Conservation (phyloP, 2,329 filamentous ascomycete species). For the Penicillium brasilianum region DNA sequence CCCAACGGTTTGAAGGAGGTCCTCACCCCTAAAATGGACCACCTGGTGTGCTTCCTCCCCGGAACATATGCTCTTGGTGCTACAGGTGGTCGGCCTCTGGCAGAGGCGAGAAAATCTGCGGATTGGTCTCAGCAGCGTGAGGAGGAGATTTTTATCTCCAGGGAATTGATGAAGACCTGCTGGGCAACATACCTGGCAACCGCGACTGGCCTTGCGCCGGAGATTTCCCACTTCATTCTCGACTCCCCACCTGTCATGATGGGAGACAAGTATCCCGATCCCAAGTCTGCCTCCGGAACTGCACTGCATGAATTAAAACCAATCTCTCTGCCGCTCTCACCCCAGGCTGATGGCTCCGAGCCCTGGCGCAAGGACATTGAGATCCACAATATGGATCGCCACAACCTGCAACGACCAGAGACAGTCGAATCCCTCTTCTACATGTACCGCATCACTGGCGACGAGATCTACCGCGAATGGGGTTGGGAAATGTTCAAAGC, state of each 20-base stretch:
- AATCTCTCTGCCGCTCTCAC: conserved; percentile 43
- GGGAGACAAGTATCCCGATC: conserved; percentile 44
- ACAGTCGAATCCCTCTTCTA: conserved; percentile 97
- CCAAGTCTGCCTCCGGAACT: conserved; percentile 38
- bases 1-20: conserved; percentile 70
- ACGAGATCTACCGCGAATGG: conserved; percentile 88
- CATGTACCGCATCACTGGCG: conserved; percentile 97
- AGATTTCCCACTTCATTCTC: conserved; percentile 91
- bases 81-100: conserved; percentile 77
- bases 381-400: conserved; percentile 79
- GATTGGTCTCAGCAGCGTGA: conserved; percentile 81
- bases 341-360: conserved; percentile 32
- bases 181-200: conserved; percentile 97
- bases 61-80: conserved; percentile 90
- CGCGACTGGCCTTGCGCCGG: conserved; percentile 86
- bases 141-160: conserved; percentile 82
- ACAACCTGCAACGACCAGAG: conserved; percentile 94
- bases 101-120: conserved; percentile 72
- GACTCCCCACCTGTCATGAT: conserved; percentile 66
- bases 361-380: conserved; percentile 78
- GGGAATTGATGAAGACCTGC: conserved; percentile 93
- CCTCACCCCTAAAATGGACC: conserved; percentile 92
- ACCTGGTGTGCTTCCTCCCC: conserved; percentile 95
- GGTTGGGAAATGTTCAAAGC: conserved; percentile 98
- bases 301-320: conserved; percentile 42